Evolutionary conservation across 129 eudicot species (phyloP).

Genomic region (sunflower (Helianthus annuus)): DNA sequence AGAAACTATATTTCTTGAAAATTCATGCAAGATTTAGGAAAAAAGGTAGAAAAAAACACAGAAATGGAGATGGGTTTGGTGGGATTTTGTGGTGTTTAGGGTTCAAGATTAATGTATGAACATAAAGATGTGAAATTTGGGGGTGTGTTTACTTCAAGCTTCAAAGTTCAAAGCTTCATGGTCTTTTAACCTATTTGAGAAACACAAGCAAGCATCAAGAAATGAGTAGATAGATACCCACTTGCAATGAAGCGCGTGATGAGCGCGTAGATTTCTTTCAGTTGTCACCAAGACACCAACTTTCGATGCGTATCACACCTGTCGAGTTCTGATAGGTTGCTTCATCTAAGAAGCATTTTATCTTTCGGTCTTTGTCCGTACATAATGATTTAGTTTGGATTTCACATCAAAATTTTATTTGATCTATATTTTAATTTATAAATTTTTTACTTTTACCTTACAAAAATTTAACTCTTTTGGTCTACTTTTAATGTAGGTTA

Average conservation of each 20-base stretch:
- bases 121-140: conserved; percentile 24
- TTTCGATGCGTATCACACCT: conserved; percentile 27
- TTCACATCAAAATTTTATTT: neutral
- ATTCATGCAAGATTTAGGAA: neutral
- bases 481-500: neutral
- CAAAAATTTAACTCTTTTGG: neutral
- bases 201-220: conserved; percentile 28
- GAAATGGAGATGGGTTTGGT: conserved; percentile 7
- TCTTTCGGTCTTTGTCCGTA: conserved; percentile 25
- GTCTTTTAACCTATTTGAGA: conserved; percentile 37
- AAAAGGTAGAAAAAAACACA: neutral
- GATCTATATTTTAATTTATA: neutral
- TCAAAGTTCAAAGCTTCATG: conserved; percentile 34
- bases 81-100: conserved; percentile 19
- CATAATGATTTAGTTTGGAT: neutral
- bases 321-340: conserved; percentile 24
- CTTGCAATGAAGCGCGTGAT: conserved; percentile 25
- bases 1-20: neutral
- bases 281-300: conserved; percentile 15
- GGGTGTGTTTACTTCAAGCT: conserved; percentile 26
- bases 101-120: conserved; percentile 12
- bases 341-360: neutral
- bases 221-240: conserved; percentile 11
- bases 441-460: neutral
- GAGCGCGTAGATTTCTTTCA: conserved; percentile 31